phyloP scores from a whole-genome alignment of 2,329 filamentous ascomycete genomes.

The Neopestalotiopsis sp. region DNA sequence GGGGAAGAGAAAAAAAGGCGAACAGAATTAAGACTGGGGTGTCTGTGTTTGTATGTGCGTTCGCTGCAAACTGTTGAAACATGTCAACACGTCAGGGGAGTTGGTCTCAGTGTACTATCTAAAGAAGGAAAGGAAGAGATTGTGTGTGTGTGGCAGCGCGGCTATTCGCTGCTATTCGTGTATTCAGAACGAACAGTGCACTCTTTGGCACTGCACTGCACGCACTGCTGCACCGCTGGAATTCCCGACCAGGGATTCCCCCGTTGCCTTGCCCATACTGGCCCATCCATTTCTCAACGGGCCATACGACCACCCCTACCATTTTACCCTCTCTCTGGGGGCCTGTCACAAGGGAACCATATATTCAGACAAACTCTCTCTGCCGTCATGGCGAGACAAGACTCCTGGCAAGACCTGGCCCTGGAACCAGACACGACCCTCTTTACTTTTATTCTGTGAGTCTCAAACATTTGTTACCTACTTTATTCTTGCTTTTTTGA shows the following conservation, averaged over 20 bases:
- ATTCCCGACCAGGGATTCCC: background rate
- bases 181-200: background rate
- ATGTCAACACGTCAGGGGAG: slow-evolving; percentile 24
- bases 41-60: slow-evolving; percentile 17
- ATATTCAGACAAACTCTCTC: slow-evolving; percentile 21
- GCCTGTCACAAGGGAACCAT: slow-evolving; percentile 16
- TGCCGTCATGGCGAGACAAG: slow-evolving; percentile 8
- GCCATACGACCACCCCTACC: too few species aligned
- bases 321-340: background rate
- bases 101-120: slow-evolving; percentile 25
- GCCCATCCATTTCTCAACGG: background rate
- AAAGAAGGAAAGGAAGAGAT: slow-evolving; percentile 21
- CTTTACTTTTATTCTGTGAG: slow-evolving; percentile 73
- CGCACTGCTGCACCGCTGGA: background rate
- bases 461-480: slow-evolving; percentile 34
- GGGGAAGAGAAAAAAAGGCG: background rate
- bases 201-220: background rate
- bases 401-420: slow-evolving; percentile 22
- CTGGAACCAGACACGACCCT: slow-evolving; percentile 71
- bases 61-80: slow-evolving; percentile 37
- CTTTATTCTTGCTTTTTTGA: background rate
- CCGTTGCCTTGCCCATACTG: slow-evolving; percentile 4
- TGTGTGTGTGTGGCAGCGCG: slow-evolving; percentile 20
- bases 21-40: background rate
- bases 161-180: slow-evolving; percentile 21